Percentiles rank a stretch among this genome's conserved stretches.
Evolutionary conservation across 495 filamentous ascomycete genomes (phyloP).

Genomic region (Aspergillus nidulans): DNA sequence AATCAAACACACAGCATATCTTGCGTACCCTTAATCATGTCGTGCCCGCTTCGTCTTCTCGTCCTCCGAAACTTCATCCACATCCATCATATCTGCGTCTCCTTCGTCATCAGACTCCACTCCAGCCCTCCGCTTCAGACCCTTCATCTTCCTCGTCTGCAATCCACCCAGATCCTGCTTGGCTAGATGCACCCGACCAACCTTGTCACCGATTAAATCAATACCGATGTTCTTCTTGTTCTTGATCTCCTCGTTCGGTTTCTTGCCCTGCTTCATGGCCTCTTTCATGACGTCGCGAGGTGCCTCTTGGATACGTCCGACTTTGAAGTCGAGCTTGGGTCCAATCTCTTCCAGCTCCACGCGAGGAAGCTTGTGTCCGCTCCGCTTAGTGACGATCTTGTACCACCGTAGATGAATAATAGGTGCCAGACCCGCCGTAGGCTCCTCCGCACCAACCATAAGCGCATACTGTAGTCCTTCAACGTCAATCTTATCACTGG

Average conservation of each 20-base stretch:
- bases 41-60: conserved; percentile 38
- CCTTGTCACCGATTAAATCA: conserved; percentile 90
- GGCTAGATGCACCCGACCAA: conserved; percentile 87
- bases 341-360: conserved; percentile 96
- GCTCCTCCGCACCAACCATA: conserved; percentile 73
- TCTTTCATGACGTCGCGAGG: conserved; percentile 78
- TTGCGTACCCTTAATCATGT: conserved; percentile 21
- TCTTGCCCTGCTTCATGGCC: conserved; percentile 79
- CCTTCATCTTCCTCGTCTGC: conserved; percentile 99
- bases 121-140: conserved; percentile 72
- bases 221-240: conserved; percentile 94
- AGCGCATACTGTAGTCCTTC: conserved; percentile 90
- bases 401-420: conserved; percentile 79
- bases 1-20: conserved; percentile 17
- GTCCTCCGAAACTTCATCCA: conserved; percentile 40
- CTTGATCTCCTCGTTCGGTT: conserved; percentile 50
- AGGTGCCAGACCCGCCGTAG: conserved; percentile 57
- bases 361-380: conserved; percentile 78
- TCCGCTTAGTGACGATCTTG: conserved; percentile 76
- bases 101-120: conserved; percentile 45
- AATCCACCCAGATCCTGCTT: conserved; percentile 82
- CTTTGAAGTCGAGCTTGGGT: conserved; percentile 86
- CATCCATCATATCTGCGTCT: conserved; percentile 42
- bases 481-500: conserved; percentile 76
- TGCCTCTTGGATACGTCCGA: conserved; percentile 75